These are phyloP conservation scores for Physocladia obscura DNA, from an alignment of 192 early-diverging fungal species.

Conservation along the genomic window DNA sequence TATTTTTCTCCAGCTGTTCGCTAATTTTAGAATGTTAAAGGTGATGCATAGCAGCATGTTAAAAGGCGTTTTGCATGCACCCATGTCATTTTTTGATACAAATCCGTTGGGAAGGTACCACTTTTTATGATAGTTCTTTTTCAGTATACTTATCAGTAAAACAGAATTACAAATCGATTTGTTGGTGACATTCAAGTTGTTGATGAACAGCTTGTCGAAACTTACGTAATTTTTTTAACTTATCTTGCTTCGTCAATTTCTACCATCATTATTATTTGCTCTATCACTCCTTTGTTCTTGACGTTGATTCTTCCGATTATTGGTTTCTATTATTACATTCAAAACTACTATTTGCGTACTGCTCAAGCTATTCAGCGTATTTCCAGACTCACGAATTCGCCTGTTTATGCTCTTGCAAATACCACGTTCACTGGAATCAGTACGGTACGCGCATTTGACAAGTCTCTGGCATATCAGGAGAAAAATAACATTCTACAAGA, in stretches of 20 bases:
- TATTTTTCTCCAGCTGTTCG: not conserved
- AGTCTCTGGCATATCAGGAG: constrained; percentile 25
- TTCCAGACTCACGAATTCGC: constrained; percentile 71
- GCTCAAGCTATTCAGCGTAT: constrained; percentile 76
- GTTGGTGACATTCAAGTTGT: constrained; percentile 69
- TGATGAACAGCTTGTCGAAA: constrained; percentile 50
- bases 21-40: not conserved
- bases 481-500: constrained; percentile 46
- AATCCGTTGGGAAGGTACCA: constrained; percentile 56
- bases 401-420: constrained; percentile 71
- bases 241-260: constrained; percentile 39
- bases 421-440: constrained; percentile 54
- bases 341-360: constrained; percentile 44
- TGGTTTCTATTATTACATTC: constrained; percentile 62
- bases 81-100: constrained; percentile 57
- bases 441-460: constrained; percentile 26
- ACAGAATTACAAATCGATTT: constrained; percentile 77
- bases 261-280: constrained; percentile 57
- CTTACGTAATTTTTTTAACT: constrained; percentile 23
- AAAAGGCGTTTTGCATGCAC: constrained; percentile 37
- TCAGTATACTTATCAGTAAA: not conserved
- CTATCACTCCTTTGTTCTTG: constrained; percentile 61
- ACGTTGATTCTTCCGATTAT: constrained; percentile 65
- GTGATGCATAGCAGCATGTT: constrained; percentile 31
- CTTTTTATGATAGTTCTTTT: not conserved